Evolutionary conservation across 2,329 filamentous ascomycete species (phyloP).

Genomic region (Rhynchosporium secalis): DNA sequence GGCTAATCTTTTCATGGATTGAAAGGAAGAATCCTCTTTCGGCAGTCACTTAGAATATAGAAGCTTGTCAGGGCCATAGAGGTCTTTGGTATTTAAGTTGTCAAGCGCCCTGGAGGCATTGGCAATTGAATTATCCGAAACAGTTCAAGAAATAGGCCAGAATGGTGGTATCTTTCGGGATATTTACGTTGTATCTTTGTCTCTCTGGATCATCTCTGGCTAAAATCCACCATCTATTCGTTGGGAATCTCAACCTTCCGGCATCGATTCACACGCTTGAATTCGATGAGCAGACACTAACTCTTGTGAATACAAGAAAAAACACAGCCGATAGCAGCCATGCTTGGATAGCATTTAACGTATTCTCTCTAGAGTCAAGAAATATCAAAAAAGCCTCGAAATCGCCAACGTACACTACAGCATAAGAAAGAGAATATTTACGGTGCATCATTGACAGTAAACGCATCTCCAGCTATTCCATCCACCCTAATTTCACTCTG

Average conservation of each 20-base stretch:
- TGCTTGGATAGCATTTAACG: conserved; percentile 20
- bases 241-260: conserved; percentile 16
- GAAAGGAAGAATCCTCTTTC: background rate
- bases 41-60: background rate
- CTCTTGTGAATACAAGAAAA: conserved; percentile 13
- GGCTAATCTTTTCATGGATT: background rate
- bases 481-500: conserved; percentile 7
- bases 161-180: background rate
- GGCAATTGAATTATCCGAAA: background rate
- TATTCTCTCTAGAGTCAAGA: background rate
- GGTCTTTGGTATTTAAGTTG: background rate
- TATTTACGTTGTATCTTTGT: background rate
- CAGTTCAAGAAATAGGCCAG: background rate
- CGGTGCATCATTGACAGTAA: conserved; percentile 5
- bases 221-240: conserved; percentile 17
- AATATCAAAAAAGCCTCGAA: background rate
- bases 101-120: background rate
- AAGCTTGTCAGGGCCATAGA: background rate
- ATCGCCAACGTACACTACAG: background rate
- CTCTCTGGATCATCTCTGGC: background rate
- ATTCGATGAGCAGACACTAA: conserved; percentile 16
- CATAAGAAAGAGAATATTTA: conserved; percentile 17
- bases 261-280: conserved; percentile 16
- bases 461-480: conserved; percentile 14
- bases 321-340: conserved; percentile 13